Evolutionary conservation across 352 stramenopile species (phyloP), one percentile per base, ranked within the genome.

Genomic region (Globisporangium nagaii): DNA sequence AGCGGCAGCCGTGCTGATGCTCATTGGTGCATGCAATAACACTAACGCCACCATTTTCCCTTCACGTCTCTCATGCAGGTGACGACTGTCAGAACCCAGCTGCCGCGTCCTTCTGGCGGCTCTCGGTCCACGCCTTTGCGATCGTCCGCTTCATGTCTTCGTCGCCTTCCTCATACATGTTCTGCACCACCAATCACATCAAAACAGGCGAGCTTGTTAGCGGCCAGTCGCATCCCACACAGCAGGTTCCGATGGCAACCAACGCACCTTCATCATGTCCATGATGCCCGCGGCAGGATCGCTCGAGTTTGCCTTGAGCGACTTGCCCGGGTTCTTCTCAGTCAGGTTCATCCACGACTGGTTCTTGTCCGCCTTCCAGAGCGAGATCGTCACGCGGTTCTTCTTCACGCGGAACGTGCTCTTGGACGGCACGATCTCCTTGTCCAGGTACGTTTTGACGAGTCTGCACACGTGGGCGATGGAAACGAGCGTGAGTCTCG

Each of bases 91-190:
- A 66, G 19, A 60, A 44, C 8, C 34, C 44, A 36, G 47, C 36
- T n/a, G 58, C 63, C 3, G 58, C 66, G 19, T 65, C 76, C 63
- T 95, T 95, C 13, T 88, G 65, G 11, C 81, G 80, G 55, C 79
- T 93, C 61, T 95, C 84, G 25, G 28, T 76, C 84, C 84, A 94
- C n/a, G 86, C 86, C 65, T 95, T 88, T 49, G 84, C 84, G 46
- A 95, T 95, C 41, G 86, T 93, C 48, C 81, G 74, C 76, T 94
- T 95, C 84, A 94, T 92, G 24, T 95, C 78, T 22, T 90, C 84
- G 59, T 95, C 86, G 13, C 84, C 86, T 59, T 89, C 75, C 9
- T 92, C 83, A 63, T 94, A 95, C 84, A 94, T 94, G 60, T 94
- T 89, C 82, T 87, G 42, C 9, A 24, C 2, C 8, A 10, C 50